phyloP scores from a whole-genome alignment of 2,329 filamentous ascomycete genomes.

The Fusarium nematophilum region DNA sequence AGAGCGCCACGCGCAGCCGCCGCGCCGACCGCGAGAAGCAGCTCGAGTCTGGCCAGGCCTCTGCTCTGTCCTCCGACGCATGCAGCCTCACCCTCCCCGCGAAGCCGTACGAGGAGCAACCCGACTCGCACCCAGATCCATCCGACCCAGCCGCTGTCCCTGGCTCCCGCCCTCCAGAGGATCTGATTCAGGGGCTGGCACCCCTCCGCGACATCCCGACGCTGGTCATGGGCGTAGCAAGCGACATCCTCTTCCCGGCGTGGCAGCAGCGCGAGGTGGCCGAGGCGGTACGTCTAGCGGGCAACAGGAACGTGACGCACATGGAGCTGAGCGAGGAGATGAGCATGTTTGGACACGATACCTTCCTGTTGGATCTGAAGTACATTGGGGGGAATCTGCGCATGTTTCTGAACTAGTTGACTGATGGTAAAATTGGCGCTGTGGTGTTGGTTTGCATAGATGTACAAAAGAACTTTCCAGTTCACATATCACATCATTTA shows the following conservation, averaged over 20 bases:
- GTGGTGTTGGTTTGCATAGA: neutral
- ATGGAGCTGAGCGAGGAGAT: constrained; percentile 94
- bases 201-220: constrained; percentile 80
- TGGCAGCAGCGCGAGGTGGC: constrained; percentile 98
- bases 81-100: constrained; percentile 88
- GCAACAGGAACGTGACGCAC: constrained; percentile 86
- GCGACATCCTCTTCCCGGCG: constrained; percentile 95
- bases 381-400: constrained; percentile 88
- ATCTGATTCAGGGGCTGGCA: constrained; percentile 81
- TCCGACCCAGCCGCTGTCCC: constrained; percentile 41
- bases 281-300: constrained; percentile 79
- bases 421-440: neutral
- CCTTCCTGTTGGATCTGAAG: constrained; percentile 91
- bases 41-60: constrained; percentile 65
- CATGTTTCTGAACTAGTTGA: constrained; percentile 74
- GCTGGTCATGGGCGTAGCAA: constrained; percentile 92
- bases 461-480: constrained; percentile 7
- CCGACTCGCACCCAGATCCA: constrained; percentile 57
- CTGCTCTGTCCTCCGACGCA: constrained; percentile 52
- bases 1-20: constrained; percentile 70
- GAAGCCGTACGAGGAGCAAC: constrained; percentile 87
- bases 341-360: constrained; percentile 96
- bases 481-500: neutral
- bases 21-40: constrained; percentile 70
- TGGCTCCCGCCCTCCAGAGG: constrained; percentile 72